Percentiles rank a stretch among this genome's conserved stretches.
phyloP scores from a whole-genome alignment of 1,284 basidiomycete species.

The Fomitopsis palustris region DNA sequence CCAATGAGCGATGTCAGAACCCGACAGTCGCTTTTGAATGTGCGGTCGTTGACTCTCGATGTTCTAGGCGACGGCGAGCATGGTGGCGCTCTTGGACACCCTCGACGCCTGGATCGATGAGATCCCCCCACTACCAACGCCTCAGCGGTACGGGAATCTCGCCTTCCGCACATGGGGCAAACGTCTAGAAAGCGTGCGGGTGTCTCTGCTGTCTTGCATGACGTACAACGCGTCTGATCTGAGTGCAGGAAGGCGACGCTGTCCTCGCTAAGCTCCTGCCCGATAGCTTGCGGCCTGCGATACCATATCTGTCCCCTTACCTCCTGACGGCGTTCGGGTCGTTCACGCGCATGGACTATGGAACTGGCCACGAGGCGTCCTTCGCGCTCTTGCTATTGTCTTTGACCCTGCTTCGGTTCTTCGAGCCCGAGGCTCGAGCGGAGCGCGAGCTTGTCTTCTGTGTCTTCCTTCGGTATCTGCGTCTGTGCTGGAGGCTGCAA shows the following conservation, averaged over 20 bases:
- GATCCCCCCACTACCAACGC: slow-evolving; percentile 74
- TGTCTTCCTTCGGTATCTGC: slow-evolving; percentile 76
- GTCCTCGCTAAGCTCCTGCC: slow-evolving; percentile 56
- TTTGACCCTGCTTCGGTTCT: slow-evolving; percentile 61
- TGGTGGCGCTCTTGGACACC: slow-evolving; percentile 62
- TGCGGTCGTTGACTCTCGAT: slow-evolving; percentile 4
- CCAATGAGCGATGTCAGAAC: slow-evolving; percentile 36
- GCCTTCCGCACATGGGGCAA: slow-evolving; percentile 89
- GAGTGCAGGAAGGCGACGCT: slow-evolving; percentile 52
- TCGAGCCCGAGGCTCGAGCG: slow-evolving; percentile 47
- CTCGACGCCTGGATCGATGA: slow-evolving; percentile 80
- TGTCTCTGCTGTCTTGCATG: slow-evolving; percentile 3
- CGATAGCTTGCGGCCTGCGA: slow-evolving; percentile 38
- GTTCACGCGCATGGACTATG: slow-evolving; percentile 91
- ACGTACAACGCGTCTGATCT: slow-evolving; percentile 2
- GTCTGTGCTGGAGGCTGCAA: slow-evolving; percentile 84
- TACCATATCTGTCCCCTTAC: slow-evolving; percentile 71
- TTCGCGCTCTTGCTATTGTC: slow-evolving; percentile 80
- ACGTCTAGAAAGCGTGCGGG: slow-evolving; percentile 71
- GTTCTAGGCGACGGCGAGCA: slow-evolving; percentile 31
- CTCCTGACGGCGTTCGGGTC: slow-evolving; percentile 88
- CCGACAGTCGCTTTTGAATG: slow-evolving; percentile 3
- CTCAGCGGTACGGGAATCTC: slow-evolving; percentile 94
- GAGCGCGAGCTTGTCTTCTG: slow-evolving; percentile 64
- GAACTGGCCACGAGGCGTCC: slow-evolving; percentile 92